Percentiles rank a stretch among this genome's conserved stretches.
Evolutionary conservation across 2,329 filamentous ascomycete species (phyloP).

Genomic region (Colletotrichum sp.): DNA sequence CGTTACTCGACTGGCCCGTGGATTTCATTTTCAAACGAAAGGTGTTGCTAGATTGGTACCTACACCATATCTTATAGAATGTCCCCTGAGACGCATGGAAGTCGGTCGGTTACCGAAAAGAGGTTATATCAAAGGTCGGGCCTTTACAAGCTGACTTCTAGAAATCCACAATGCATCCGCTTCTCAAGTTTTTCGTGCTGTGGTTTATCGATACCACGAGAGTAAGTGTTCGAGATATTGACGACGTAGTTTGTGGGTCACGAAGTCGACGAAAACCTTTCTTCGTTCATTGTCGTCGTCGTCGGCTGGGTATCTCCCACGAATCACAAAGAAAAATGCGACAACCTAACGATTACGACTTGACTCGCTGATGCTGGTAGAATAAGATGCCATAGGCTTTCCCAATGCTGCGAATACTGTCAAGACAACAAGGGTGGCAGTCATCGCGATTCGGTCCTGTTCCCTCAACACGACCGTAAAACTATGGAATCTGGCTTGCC

Average conservation of each 20-base stretch:
- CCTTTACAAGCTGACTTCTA: neutral
- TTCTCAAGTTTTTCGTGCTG: fast-evolving
- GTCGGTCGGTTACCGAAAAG: neutral
- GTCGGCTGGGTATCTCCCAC: neutral
- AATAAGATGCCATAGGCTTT: too few relatives aligned
- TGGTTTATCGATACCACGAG: neutral
- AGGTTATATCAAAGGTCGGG: fast-evolving
- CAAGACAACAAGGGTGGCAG: too few relatives aligned
- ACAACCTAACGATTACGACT: neutral
- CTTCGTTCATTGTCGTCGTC: neutral
- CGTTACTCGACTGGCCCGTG: too few relatives aligned
- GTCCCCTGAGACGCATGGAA: neutral
- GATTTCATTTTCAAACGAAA: too few relatives aligned
- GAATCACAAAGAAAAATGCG: neutral
- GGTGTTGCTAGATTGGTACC: neutral
- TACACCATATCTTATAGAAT: too few relatives aligned
- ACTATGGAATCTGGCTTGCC: too few relatives aligned
- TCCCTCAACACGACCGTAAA: too few relatives aligned
- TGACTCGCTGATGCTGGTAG: too few relatives aligned
- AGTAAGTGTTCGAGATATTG: neutral
- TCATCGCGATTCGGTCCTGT: too few relatives aligned
- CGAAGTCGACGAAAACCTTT: neutral
- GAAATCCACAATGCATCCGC: fast-evolving
- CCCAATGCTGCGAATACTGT: too few relatives aligned
- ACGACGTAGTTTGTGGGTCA: neutral